Evolutionary conservation across 1,139 yeast species (phyloP).

Genomic region (Suhomyces wounanorum): DNA sequence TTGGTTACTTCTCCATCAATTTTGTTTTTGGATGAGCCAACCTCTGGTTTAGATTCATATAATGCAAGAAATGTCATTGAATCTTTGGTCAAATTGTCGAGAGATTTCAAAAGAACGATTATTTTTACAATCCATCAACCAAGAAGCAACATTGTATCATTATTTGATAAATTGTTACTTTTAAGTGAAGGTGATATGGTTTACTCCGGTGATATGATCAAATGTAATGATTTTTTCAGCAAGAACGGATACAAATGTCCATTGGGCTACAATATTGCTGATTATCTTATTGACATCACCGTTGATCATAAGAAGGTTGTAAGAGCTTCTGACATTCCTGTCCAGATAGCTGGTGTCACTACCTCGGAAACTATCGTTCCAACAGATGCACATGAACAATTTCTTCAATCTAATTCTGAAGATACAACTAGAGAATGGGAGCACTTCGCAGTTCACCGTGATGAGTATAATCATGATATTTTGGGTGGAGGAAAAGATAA

Average conservation of each 20-base stretch:
- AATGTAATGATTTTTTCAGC: slow-evolving; percentile 71
- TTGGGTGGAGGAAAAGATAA: slow-evolving; percentile 17
- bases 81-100: slow-evolving; percentile 75
- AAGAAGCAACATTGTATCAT: slow-evolving; percentile 90
- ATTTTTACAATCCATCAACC: slow-evolving; percentile 96
- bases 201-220: slow-evolving; percentile 80
- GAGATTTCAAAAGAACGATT: slow-evolving; percentile 81
- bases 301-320: slow-evolving; percentile 54
- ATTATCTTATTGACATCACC: slow-evolving; percentile 86
- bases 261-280: slow-evolving; percentile 88
- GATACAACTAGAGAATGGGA: slow-evolving; percentile 85
- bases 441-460: slow-evolving; percentile 83
- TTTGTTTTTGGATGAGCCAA: slow-evolving; percentile 83
- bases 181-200: slow-evolving; percentile 84
- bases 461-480: slow-evolving; percentile 49
- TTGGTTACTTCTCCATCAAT: slow-evolving; percentile 83
- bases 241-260: slow-evolving; percentile 84
- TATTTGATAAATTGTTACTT: slow-evolving; percentile 79
- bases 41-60: slow-evolving; percentile 92
- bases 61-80: slow-evolving; percentile 92
- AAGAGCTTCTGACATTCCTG: slow-evolving; percentile 15
- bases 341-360: slow-evolving; percentile 26
- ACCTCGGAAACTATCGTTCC: slow-evolving; percentile 23
- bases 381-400: slow-evolving; percentile 42
- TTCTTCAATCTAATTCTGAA: slow-evolving; percentile 30